Evolutionary conservation across 305 asterid species (phyloP).

Genomic region (Rubia peregrina): DNA sequence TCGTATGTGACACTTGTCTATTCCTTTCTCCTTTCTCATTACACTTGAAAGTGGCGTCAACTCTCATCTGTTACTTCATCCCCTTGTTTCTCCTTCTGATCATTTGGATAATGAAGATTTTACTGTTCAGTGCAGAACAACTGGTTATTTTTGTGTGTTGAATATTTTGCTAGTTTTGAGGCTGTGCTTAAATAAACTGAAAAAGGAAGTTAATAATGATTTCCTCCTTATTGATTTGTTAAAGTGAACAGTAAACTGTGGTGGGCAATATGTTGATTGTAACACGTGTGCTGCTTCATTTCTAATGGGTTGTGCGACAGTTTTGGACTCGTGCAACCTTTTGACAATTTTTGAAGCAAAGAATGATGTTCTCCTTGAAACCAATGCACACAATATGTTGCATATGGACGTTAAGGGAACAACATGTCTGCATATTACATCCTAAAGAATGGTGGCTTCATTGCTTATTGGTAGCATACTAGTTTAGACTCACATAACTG

Average conservation of each 20-base stretch:
- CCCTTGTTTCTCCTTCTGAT: neutral
- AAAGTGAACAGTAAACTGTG: neutral
- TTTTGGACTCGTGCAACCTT: conserved; percentile 15
- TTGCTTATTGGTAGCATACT: neutral
- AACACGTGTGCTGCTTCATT: conserved; percentile 15
- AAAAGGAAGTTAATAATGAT: neutral
- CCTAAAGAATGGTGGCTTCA: too few relatives aligned
- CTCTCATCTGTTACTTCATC: neutral
- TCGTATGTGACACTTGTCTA: neutral
- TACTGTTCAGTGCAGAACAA: neutral
- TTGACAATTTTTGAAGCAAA: conserved; percentile 17
- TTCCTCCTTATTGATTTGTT: neutral
- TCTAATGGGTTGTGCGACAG: conserved; percentile 17
- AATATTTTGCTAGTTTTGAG: neutral
- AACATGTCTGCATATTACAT: conserved; percentile 10
- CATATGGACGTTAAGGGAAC: conserved; percentile 33
- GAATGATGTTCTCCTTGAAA: conserved; percentile 25
- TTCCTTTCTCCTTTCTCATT: neutral
- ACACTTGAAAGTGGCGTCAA: neutral
- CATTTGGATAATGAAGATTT: neutral
- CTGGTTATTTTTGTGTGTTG: too few relatives aligned
- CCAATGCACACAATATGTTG: conserved; percentile 23
- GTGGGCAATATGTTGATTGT: neutral
- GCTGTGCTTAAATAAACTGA: neutral
- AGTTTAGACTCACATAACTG: neutral